Evolutionary conservation across 495 filamentous ascomycete species (phyloP).

Genomic region (Immersiella caudata): DNA sequence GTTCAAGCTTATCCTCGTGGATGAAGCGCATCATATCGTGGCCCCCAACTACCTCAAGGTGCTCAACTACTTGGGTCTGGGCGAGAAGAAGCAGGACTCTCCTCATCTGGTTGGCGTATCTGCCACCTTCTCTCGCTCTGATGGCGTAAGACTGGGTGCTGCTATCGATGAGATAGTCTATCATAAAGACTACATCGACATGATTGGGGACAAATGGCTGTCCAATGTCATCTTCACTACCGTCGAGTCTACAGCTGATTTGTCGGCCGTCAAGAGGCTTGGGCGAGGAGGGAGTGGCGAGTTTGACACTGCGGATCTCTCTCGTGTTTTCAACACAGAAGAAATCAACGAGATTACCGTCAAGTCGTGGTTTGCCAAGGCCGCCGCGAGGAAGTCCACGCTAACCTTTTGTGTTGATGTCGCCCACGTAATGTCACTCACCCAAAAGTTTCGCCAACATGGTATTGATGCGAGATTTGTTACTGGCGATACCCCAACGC

Average conservation of each 20-base stretch:
- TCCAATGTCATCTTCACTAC: constrained; percentile 91
- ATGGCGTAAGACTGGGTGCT: constrained; percentile 83
- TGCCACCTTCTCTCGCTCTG: constrained; percentile 86
- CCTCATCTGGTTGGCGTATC: constrained; percentile 88
- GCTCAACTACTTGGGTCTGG: constrained; percentile 74
- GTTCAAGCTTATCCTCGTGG: constrained; percentile 92
- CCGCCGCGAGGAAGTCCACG: constrained; percentile 73
- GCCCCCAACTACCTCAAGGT: constrained; percentile 73
- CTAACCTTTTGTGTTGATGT: constrained; percentile 93
- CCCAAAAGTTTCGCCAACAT: constrained; percentile 69
- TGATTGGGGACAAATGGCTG: constrained; percentile 88
- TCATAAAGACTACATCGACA: constrained; percentile 94
- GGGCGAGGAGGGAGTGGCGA: constrained; percentile 68
- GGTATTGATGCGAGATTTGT: constrained; percentile 84
- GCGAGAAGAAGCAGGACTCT: constrained; percentile 52
- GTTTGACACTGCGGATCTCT: constrained; percentile 73
- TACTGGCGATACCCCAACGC: constrained; percentile 72
- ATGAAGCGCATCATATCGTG: constrained; percentile 98
- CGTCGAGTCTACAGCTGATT: constrained; percentile 75
- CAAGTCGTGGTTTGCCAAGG: constrained; percentile 79
- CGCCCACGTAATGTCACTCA: constrained; percentile 73
- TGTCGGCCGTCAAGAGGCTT: constrained; percentile 60
- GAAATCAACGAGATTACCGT: constrained; percentile 80
- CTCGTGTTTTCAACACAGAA: constrained; percentile 75
- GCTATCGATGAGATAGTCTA: constrained; percentile 97